Percentiles rank a stretch among this genome's conserved stretches.
phyloP scores from a whole-genome alignment of 2,329 filamentous ascomycete species.

The Pseudogymnoascus verrucosus region DNA sequence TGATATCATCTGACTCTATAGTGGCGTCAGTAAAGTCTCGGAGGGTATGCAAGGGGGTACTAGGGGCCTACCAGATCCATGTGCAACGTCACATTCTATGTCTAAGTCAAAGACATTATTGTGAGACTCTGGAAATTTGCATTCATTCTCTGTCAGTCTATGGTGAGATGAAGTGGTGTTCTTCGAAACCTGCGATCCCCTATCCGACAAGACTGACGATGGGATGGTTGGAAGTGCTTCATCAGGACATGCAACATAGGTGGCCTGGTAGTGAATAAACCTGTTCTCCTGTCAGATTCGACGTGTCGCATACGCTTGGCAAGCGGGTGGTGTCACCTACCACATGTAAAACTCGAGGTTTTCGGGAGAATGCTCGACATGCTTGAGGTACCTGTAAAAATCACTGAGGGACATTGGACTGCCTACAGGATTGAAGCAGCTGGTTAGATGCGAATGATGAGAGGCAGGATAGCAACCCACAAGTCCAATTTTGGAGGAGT shows the following conservation, averaged over 20 bases:
- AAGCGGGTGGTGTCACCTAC: constrained; percentile 23
- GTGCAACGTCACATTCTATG: not conserved
- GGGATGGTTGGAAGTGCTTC: not conserved
- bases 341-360: constrained; percentile 44
- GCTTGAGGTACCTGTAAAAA: constrained; percentile 44
- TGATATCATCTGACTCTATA: not conserved
- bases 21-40: not conserved
- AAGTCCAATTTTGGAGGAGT: constrained; percentile 41
- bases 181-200: not conserved
- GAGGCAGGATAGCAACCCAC: constrained; percentile 22
- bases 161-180: not conserved
- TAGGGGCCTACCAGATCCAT: not conserved
- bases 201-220: not conserved
- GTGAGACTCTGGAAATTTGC: not conserved
- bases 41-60: not conserved
- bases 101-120: not conserved
- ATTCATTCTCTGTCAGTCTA: not conserved
- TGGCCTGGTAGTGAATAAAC: constrained; percentile 38
- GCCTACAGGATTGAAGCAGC: constrained; percentile 22
- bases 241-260: constrained; percentile 19
- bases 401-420: constrained; percentile 43
- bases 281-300: constrained; percentile 20
- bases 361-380: constrained; percentile 41
- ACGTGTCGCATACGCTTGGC: not conserved
- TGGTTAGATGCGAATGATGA: not conserved